Evolutionary conservation across 169 alveolate genomes (phyloP), one percentile per base, ranked within the genome.

Genomic region (Eimeria zaria): DNA sequence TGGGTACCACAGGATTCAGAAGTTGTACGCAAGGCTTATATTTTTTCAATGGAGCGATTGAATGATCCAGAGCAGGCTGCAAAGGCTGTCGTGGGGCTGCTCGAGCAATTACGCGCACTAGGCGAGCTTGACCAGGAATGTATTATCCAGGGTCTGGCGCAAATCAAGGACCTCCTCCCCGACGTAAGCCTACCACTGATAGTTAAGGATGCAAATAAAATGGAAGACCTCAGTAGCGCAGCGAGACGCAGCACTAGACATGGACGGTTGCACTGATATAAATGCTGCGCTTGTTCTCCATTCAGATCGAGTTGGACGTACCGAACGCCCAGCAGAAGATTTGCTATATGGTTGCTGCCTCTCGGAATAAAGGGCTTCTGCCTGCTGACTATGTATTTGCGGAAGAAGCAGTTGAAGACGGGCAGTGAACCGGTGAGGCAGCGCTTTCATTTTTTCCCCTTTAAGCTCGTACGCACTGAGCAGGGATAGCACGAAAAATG

Each of bases 331-430:
- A 91, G 78, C 90, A 58, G 64, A 81, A 78, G 89, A 60, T 91
- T 60, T 83, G 91, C 91, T 53, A 91, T 39, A 81, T 91, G 90
- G 96, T 91, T 51, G 96, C 88, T n/a, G 96, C 80, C 53, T 81
- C 96, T 18, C 80, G 89, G 71, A 76, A 60, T 44, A 58, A 78
- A 39, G 91, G 84, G 39, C 74, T 91, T 58, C 84, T 91, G 90
- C 91, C 96, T 67, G 96, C 96, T 16, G 96, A 78, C 69, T 91
- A 87, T 64, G 93, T 87, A 1, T 87, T 87, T n/a, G 93, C 93
- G 33, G 93, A 87, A 41, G 93, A 87, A 64, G 93, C 80, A 41
- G 80, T 87, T 87, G 93, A 87, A 64, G 93, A 87, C 24, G 93
- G 93, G 60, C 80, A 60, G 71, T 87, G 62, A 62, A 73, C 27